Conservation (phyloP, 108 stramenopile species). For the Fistulifera pelliculosa region DNA sequence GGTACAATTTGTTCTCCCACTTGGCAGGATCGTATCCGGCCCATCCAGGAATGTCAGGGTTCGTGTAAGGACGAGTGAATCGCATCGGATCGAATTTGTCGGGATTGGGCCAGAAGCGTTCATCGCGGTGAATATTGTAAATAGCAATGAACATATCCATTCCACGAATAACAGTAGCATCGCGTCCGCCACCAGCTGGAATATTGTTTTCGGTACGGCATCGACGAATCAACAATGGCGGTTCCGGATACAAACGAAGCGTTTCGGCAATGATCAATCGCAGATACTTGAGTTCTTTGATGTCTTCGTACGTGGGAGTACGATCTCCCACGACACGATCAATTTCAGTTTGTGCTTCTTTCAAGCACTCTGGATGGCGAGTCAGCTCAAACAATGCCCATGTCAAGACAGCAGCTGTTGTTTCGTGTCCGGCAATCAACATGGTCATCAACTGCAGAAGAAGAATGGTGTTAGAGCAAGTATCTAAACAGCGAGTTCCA, state of each 20-base stretch:
- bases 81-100: constrained; percentile 82
- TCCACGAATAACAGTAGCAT: constrained; percentile 78
- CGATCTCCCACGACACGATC: constrained; percentile 86
- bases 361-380: constrained; percentile 74
- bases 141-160: constrained; percentile 94
- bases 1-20: constrained; percentile 82
- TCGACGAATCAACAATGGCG: constrained; percentile 90
- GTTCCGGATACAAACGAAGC: constrained; percentile 88
- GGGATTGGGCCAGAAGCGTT: constrained; percentile 87
- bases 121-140: constrained; percentile 91
- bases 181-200: constrained; percentile 74
- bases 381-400: constrained; percentile 93
- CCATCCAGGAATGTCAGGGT: constrained; percentile 87
- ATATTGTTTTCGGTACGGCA: constrained; percentile 78
- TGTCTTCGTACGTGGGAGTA: constrained; percentile 73
- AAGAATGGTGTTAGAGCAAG: not conserved
- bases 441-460: constrained; percentile 85
- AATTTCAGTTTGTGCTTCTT: constrained; percentile 70
- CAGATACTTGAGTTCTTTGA: constrained; percentile 72
- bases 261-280: constrained; percentile 86
- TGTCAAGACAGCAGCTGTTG: constrained; percentile 92
- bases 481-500: not conserved
- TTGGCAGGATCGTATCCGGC: constrained; percentile 83
- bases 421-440: constrained; percentile 97
- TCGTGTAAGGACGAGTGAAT: constrained; percentile 74